Percentiles rank a stretch among this genome's conserved stretches.
Conservation (phyloP, 2,329 filamentous ascomycete species). For the Ophidiomyces ophidiicola region DNA sequence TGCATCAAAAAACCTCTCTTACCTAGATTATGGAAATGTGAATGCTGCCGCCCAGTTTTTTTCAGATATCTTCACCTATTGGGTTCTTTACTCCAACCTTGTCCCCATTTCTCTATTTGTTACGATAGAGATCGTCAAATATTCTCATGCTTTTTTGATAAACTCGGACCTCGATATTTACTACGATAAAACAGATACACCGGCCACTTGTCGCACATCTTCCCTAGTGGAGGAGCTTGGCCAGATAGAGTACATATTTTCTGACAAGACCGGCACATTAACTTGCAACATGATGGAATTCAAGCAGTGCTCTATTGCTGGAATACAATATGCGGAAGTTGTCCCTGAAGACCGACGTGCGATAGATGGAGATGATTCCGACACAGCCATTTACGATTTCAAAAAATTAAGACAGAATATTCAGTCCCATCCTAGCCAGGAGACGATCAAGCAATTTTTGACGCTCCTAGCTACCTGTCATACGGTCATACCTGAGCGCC, state of each 20-base stretch:
- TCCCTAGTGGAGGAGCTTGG: conserved; percentile 93
- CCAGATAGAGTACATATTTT: conserved; percentile 98
- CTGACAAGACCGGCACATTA: conserved; percentile 90
- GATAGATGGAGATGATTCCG: conserved; percentile 56
- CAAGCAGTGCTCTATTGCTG: conserved; percentile 83
- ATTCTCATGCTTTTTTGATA: conserved; percentile 94
- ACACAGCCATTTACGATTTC: conserved; percentile 75
- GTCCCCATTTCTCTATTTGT: conserved; percentile 97
- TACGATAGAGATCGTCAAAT: conserved; percentile 94
- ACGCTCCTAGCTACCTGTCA: conserved; percentile 81
- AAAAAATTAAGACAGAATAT: conserved; percentile 61
- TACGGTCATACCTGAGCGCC: conserved; percentile 88
- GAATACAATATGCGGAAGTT: conserved; percentile 85
- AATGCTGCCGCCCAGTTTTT: conserved; percentile 71
- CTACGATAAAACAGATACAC: conserved; percentile 87
- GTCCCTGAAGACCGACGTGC: conserved; percentile 82
- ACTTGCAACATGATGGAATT: conserved; percentile 99
- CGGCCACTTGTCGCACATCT: conserved; percentile 88
- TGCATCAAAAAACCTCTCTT: conserved; percentile 50
- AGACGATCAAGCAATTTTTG: conserved; percentile 72
- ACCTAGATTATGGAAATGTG: conserved; percentile 56
- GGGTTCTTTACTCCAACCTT: conserved; percentile 92
- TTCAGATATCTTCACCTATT: conserved; percentile 92
- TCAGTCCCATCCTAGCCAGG: conserved; percentile 44
- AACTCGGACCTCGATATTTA: conserved; percentile 98